A percentile compares a stretch with the other conserved stretches of the same genome.
These are phyloP conservation scores for Umbelopsis ramanniana DNA, from an alignment of 192 early-diverging fungal species.

Conservation along the genomic window DNA sequence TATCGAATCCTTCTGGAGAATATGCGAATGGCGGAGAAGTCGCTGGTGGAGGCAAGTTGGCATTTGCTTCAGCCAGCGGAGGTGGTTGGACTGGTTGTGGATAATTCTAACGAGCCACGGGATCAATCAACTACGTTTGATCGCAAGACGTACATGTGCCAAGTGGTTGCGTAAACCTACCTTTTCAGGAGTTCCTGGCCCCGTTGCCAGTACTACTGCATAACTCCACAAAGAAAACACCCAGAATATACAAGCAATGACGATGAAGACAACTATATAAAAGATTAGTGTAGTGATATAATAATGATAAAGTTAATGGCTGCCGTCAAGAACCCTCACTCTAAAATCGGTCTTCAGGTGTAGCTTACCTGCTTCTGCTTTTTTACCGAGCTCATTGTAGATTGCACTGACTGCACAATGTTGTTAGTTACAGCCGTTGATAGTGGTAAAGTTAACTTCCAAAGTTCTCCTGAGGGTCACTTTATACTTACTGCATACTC, in stretches of 20 bases:
- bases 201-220: conserved; percentile 26
- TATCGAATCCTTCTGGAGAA: conserved; percentile 30
- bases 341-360: background rate
- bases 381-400: background rate
- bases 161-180: conserved; percentile 14
- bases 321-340: background rate
- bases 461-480: background rate
- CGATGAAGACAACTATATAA: conserved; percentile 30
- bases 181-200: conserved; percentile 30
- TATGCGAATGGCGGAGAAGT: conserved; percentile 11
- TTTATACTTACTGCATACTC: conserved; percentile 37
- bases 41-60: background rate
- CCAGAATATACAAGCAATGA: conserved; percentile 30
- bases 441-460: background rate
- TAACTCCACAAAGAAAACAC: conserved; percentile 25
- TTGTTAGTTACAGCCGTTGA: background rate
- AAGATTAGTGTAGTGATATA: too few relatives aligned
- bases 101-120: background rate
- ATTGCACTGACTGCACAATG: background rate
- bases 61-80: conserved; percentile 2
- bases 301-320: background rate
- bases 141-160: background rate
- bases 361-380: background rate
- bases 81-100: conserved; percentile 11
- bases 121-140: background rate